Conservation (phyloP, 2,329 filamentous ascomycete species). For the Phialophora macrospora region DNA sequence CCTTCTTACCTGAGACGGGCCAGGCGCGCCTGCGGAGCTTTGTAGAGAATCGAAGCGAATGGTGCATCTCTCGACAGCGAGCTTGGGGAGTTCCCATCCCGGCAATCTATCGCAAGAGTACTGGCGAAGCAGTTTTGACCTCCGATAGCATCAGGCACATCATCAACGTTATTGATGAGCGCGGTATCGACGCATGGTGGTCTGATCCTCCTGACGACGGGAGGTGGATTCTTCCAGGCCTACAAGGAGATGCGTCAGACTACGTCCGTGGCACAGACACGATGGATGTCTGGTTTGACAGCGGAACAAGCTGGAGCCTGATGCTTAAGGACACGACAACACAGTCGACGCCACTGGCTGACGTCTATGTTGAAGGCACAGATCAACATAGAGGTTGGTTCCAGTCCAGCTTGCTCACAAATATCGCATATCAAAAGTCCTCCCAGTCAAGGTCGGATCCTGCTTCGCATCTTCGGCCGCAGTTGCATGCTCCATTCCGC, state of each 20-base stretch:
- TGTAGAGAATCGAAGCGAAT: conserved; percentile 84
- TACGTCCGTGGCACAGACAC: conserved; percentile 79
- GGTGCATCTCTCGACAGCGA: conserved; percentile 96
- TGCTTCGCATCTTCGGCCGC: conserved; percentile 32
- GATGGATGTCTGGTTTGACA: conserved; percentile 99
- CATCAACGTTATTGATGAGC: conserved; percentile 73
- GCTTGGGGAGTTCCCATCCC: conserved; percentile 98
- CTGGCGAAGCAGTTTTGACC: conserved; percentile 76
- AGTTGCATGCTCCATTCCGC: conserved; percentile 72
- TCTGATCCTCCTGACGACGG: conserved; percentile 76
- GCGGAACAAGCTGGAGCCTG: conserved; percentile 86
- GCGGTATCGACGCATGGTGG: conserved; percentile 94
- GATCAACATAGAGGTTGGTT: conserved; percentile 99
- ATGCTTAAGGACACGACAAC: conserved; percentile 45
- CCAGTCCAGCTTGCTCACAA: conserved; percentile 90
- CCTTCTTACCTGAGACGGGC: conserved; percentile 78
- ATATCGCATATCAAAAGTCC: conserved; percentile 65
- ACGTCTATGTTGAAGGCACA: conserved; percentile 90
- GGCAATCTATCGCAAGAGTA: conserved; percentile 73
- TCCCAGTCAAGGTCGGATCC: conserved; percentile 40
- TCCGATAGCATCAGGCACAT: conserved; percentile 82
- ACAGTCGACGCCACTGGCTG: conserved; percentile 57
- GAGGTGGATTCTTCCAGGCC: conserved; percentile 73
- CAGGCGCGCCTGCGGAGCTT: conserved; percentile 80
- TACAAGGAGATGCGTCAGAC: conserved; percentile 56